These are phyloP conservation scores for Eimeria necatrix DNA, from an alignment of 169 alveolate genomes.

Conservation along the genomic window DNA sequence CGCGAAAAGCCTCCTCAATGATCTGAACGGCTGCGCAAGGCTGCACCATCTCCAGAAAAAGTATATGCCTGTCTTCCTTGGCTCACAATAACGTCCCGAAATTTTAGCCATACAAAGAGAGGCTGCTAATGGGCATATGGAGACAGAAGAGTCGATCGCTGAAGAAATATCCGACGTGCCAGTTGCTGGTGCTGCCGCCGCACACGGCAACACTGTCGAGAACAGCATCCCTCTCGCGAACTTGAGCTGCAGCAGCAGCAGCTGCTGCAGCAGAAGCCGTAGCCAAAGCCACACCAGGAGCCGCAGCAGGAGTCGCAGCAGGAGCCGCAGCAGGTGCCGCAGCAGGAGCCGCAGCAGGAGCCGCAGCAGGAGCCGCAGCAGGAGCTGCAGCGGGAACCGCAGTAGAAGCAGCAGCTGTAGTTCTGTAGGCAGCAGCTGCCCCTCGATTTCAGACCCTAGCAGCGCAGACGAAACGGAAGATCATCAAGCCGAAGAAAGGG, in stretches of 20 bases:
- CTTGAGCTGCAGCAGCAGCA: constrained; percentile 74
- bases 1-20: too few relatives aligned
- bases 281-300: constrained; percentile 3
- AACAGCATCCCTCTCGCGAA: background rate
- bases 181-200: background rate
- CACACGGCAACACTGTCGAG: constrained; percentile 45
- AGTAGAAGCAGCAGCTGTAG: constrained; percentile 50
- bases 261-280: constrained; percentile 77
- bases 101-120: too few relatives aligned
- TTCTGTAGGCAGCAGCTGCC: constrained; percentile 39
- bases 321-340: constrained; percentile 64
- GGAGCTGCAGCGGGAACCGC: constrained; percentile 37
- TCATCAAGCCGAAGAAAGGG: background rate
- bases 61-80: too few relatives aligned
- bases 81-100: too few relatives aligned
- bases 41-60: too few relatives aligned
- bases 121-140: background rate
- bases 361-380: constrained; percentile 27
- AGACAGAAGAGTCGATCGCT: background rate
- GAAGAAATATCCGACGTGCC: background rate
- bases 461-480: constrained; percentile 42
- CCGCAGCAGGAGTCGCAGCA: constrained; percentile 69
- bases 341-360: constrained; percentile 78
- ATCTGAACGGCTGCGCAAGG: too few relatives aligned
- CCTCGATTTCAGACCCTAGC: constrained; percentile 21